Evolutionary conservation across 495 filamentous ascomycete species (phyloP).

Genomic region (Neurospora discreta): DNA sequence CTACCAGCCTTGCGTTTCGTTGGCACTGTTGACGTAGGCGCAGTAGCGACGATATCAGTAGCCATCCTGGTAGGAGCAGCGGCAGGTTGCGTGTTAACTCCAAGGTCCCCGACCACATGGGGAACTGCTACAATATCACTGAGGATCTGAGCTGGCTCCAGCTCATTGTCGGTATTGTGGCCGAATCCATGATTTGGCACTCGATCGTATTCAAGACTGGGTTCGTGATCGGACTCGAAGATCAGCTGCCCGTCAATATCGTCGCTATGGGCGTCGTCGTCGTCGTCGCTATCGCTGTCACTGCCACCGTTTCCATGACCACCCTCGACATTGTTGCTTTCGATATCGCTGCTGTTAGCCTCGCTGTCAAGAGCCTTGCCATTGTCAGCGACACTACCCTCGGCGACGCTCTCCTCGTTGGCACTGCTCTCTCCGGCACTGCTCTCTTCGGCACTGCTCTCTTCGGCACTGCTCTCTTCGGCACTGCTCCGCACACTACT

Average conservation of each 20-base stretch:
- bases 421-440: neutral
- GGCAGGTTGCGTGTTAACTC: neutral
- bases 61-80: neutral
- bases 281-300: neutral
- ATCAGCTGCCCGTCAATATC: neutral
- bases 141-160: slow-evolving; percentile 7
- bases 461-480: neutral
- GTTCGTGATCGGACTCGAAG: neutral
- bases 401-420: neutral
- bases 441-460: neutral
- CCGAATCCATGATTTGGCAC: neutral
- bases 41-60: neutral
- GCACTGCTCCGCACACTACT: neutral
- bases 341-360: neutral
- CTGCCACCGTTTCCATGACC: neutral
- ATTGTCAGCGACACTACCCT: neutral
- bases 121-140: slow-evolving; percentile 10
- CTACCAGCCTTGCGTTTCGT: neutral
- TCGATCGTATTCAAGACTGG: neutral
- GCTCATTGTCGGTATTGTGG: neutral
- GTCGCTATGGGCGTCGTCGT: neutral
- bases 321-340: neutral
- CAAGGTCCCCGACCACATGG: neutral
- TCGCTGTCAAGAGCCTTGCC: neutral
- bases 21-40: neutral